phyloP scores from a whole-genome alignment of 1,284 basidiomycete genomes.

The Fomitopsis palustris region DNA sequence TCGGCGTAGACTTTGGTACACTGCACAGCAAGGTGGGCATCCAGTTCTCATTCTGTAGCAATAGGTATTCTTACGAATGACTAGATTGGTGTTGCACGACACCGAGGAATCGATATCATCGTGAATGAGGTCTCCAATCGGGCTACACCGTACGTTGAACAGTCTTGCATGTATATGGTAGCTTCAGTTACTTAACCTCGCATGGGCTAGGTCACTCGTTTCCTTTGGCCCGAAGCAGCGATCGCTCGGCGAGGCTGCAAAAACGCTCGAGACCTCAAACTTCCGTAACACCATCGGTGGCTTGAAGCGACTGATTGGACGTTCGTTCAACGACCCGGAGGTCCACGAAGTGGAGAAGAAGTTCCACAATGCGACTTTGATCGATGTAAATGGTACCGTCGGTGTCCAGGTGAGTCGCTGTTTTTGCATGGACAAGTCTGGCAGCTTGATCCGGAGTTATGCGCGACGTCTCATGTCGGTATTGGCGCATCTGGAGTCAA shows the following conservation, averaged over 20 bases:
- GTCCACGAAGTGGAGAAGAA: conserved; percentile 82
- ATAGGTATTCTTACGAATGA: no score
- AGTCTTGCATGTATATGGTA: neutral
- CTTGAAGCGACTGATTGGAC: conserved; percentile 85
- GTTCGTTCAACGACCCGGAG: conserved; percentile 74
- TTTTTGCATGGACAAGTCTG: neutral
- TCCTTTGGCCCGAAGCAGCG: conserved; percentile 90
- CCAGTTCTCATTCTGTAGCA: neutral
- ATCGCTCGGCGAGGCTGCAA: conserved; percentile 87
- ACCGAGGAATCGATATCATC: conserved; percentile 94
- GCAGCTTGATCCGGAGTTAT: neutral
- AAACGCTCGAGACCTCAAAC: conserved; percentile 97
- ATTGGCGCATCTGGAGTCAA: neutral
- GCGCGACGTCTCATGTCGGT: neutral
- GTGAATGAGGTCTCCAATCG: conserved; percentile 95
- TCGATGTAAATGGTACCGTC: conserved; percentile 79
- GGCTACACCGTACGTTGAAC: conserved; percentile 74
- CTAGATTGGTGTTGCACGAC: conserved; percentile 91
- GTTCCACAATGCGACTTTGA: conserved; percentile 81
- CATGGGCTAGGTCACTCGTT: conserved; percentile 73
- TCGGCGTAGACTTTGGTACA: conserved; percentile 90
- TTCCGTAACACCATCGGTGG: conserved; percentile 94
- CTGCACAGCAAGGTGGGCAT: conserved; percentile 73
- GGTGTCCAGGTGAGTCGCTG: conserved; percentile 72
- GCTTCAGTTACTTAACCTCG: neutral